Conservation (phyloP, 257 asterid genomes). For the Lavandula angustifolia region DNA sequence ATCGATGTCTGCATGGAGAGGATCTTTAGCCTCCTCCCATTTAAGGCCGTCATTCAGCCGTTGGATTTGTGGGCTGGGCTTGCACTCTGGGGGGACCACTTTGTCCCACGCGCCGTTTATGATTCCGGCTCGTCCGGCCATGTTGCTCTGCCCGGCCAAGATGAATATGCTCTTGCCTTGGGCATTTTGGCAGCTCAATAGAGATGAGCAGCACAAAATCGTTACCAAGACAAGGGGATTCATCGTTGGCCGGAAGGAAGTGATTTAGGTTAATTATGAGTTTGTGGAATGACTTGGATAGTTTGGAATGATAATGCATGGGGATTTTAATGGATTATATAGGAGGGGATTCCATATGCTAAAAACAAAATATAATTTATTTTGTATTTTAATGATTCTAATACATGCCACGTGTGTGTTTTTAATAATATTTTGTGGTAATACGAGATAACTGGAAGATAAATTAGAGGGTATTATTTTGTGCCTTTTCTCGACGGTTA, state of each 20-base stretch:
- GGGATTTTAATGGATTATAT: too few species aligned
- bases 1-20: constrained; percentile 80
- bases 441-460: too few species aligned
- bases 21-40: constrained; percentile 72
- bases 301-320: neutral
- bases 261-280: neutral
- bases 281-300: too few species aligned
- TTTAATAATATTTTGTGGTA: too few species aligned
- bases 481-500: too few species aligned
- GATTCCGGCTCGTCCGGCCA: constrained; percentile 84
- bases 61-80: constrained; percentile 40
- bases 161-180: constrained; percentile 46
- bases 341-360: too few species aligned
- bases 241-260: constrained; percentile 1
- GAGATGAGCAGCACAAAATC: constrained; percentile 40
- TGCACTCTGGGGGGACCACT: constrained; percentile 48
- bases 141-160: constrained; percentile 84
- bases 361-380: too few species aligned
- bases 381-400: too few species aligned
- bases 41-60: constrained; percentile 40
- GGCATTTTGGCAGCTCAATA: constrained; percentile 26
- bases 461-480: too few species aligned
- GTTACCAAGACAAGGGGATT: constrained; percentile 41
- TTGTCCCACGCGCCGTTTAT: constrained; percentile 46
- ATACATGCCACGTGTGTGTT: too few species aligned